Evolutionary conservation across 1,139 yeast species (phyloP).

Genomic region (Hemisphaericaspora subhashii): DNA sequence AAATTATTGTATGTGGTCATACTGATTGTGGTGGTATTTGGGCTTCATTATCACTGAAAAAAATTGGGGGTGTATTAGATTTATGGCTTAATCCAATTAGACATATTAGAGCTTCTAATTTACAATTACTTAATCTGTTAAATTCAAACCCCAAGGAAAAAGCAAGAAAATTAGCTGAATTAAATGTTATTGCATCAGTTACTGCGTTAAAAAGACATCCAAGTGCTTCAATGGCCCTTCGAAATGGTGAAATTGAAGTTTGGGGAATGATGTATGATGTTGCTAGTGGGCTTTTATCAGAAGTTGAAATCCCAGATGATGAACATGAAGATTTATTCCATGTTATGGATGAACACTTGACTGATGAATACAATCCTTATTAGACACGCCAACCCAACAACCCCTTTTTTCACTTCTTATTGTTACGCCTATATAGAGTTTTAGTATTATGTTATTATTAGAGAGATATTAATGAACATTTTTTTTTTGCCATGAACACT

Average conservation of each 20-base stretch:
- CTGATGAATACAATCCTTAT: conserved; percentile 27
- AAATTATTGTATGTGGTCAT: conserved; percentile 93
- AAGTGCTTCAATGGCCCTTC: conserved; percentile 70
- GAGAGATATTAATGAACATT: no score
- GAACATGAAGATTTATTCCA: conserved; percentile 53
- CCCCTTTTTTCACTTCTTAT: conserved; percentile 1
- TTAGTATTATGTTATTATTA: no score
- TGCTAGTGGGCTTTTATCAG: conserved; percentile 65
- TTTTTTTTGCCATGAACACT: no score
- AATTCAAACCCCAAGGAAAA: conserved; percentile 52
- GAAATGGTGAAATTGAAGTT: conserved; percentile 73
- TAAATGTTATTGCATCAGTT: conserved; percentile 69
- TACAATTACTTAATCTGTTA: conserved; percentile 43
- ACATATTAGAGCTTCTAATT: conserved; percentile 63
- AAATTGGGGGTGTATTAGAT: conserved; percentile 73
- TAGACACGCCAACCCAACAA: no score
- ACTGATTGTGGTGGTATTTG: conserved; percentile 96
- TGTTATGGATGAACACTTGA: conserved; percentile 43
- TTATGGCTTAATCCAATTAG: conserved; percentile 76
- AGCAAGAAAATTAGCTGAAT: conserved; percentile 70
- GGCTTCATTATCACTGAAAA: conserved; percentile 74
- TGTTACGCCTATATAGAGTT: not conserved
- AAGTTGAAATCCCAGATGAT: conserved; percentile 54
- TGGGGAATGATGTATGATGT: conserved; percentile 92
- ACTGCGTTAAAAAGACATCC: conserved; percentile 66